Base-by-base conservation (phyloP, 257 asterid genomes). In the Lithospermum erythrorhizon region DNA sequence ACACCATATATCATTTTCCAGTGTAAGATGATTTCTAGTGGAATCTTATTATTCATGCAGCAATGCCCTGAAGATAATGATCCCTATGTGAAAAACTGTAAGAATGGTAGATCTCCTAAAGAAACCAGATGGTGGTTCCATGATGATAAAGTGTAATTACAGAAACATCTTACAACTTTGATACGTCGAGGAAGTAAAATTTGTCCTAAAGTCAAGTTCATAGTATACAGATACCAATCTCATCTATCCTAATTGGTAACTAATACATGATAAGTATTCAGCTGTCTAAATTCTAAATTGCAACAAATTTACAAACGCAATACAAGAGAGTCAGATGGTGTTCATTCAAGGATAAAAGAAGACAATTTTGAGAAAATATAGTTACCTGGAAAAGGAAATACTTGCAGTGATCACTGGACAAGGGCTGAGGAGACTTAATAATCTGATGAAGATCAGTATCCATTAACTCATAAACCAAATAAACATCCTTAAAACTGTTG, bases 111-210 rank as follows among this genome's bases (percentile, higher is more conserved):
- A 73, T 88, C 97, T 51, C 98, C 98, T 24, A 91, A 91, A 87
- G 98, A 91, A 85, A 91, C 98, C 49, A 86, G 97, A 75, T 91
- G 98, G 96, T 88, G 96, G 98, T 91, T 91, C 81, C 96, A 91
- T 27, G 96, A 91, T 47, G 96, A 88, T 76, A 91, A 87, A 76
- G 98, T 90, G 83, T 90, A 75, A 73, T 75, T 54, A 69, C 63
- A 48, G 20, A 22, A 64, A 63, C 52, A 48, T 45, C 68, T 32
- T 41, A 52, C 41, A 58, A 35, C 61, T 41, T 21, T 48, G 1
- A 66, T 56, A 19, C 61, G 61, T 23, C 18, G 47, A 62, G 19
- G 67, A 67, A 58, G 56, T 53, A 58, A 64, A 67, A 32, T 41
- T 23, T 76, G 52, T n/a, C 30, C 30, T 6, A 27, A 27, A 27